These are phyloP conservation scores for Kluyveromyces sp. DNA, from an alignment of 1,139 yeast genomes.

Conservation along the genomic window DNA sequence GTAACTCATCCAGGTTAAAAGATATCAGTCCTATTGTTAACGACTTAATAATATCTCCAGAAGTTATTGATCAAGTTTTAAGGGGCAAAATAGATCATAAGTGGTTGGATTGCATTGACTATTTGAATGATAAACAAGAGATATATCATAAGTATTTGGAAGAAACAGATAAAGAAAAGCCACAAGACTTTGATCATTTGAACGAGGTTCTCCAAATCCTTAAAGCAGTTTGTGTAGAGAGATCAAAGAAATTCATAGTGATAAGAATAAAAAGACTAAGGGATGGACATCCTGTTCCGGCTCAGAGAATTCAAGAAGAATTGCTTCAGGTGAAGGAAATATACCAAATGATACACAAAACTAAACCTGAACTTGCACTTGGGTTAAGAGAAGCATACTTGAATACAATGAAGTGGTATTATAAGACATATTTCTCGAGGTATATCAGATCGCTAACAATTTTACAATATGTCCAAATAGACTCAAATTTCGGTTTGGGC, in stretches of 20 bases:
- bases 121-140: conserved; percentile 48
- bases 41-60: conserved; percentile 70
- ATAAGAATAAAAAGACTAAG: conserved; percentile 57
- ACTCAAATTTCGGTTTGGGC: conserved; percentile 36
- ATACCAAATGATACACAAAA: conserved; percentile 46
- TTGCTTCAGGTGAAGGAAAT: conserved; percentile 55
- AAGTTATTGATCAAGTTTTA: conserved; percentile 43
- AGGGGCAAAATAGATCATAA: conserved; percentile 39
- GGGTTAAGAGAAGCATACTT: conserved; percentile 75
- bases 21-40: conserved; percentile 61
- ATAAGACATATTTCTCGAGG: conserved; percentile 67
- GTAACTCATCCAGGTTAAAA: conserved; percentile 46
- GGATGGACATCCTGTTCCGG: conserved; percentile 42
- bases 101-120: conserved; percentile 57
- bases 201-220: conserved; percentile 31
- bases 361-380: conserved; percentile 58
- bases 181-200: conserved; percentile 24
- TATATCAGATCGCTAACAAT: conserved; percentile 71
- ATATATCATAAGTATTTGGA: conserved; percentile 35
- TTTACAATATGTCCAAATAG: conserved; percentile 46
- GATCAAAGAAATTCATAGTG: conserved; percentile 65
- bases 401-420: conserved; percentile 91
- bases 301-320: conserved; percentile 68
- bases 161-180: conserved; percentile 14
- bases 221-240: conserved; percentile 46